These are phyloP conservation scores for Paramecium octaurelia DNA, from an alignment of 73 alveolate genomes.

Conservation along the genomic window DNA sequence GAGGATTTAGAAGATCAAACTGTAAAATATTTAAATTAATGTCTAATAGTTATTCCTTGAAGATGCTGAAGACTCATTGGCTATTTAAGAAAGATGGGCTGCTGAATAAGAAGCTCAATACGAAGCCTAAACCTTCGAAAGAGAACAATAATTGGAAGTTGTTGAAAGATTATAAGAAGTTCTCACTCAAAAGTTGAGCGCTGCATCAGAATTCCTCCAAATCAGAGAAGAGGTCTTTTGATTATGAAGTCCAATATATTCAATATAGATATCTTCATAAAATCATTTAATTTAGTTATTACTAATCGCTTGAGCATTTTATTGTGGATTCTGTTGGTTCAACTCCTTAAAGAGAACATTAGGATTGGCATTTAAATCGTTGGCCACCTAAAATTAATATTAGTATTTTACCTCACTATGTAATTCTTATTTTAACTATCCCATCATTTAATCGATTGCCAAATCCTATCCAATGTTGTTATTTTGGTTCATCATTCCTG, in stretches of 20 bases:
- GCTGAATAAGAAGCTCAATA: slow-evolving; percentile 13
- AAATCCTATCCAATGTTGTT: background rate
- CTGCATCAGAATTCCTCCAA: background rate
- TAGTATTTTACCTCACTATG: background rate
- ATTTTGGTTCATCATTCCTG: slow-evolving; percentile 27
- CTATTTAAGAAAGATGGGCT: slow-evolving; percentile 47
- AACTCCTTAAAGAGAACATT: background rate
- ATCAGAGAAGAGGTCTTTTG: slow-evolving; percentile 18
- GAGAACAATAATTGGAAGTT: background rate
- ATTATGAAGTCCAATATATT: background rate
- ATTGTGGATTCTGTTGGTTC: background rate
- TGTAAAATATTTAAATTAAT: background rate
- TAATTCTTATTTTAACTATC: slow-evolving; percentile 1
- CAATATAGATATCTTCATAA: background rate
- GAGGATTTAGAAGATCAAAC: slow-evolving; percentile 46
- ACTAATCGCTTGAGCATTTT: background rate
- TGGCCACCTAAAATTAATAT: background rate
- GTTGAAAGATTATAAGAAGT: background rate
- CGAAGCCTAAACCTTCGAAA: slow-evolving; percentile 16
- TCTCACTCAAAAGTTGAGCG: background rate
- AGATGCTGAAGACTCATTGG: slow-evolving; percentile 56
- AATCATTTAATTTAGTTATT: slow-evolving; percentile 11
- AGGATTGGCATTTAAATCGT: slow-evolving; percentile 28
- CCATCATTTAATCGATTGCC: slow-evolving; percentile 30
- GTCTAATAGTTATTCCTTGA: slow-evolving; percentile 44